Conservation (phyloP, 768 basidiomycete species). For the Solioccasus polychromus region DNA sequence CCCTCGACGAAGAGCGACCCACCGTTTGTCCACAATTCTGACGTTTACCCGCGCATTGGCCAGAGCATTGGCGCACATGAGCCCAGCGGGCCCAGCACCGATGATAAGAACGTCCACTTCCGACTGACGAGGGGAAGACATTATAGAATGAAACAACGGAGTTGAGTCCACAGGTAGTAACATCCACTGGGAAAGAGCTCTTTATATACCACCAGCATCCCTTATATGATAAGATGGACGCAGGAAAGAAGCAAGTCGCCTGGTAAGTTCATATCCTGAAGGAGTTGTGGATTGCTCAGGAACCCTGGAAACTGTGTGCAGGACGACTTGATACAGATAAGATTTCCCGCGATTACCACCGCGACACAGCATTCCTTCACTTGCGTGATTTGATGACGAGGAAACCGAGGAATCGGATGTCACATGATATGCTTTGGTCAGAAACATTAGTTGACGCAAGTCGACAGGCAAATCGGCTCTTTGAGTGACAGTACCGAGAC, state of each 20-base stretch:
- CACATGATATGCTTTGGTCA: too few relatives aligned
- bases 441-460: background rate
- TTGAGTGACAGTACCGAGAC: background rate
- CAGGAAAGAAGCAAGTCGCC: background rate
- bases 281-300: background rate
- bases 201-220: slow-evolving; percentile 1
- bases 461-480: background rate
- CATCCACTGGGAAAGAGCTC: background rate
- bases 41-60: slow-evolving; percentile 36
- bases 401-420: too few relatives aligned
- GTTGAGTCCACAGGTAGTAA: background rate
- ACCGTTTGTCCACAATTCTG: slow-evolving; percentile 41
- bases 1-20: background rate
- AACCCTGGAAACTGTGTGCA: background rate
- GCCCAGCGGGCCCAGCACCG: slow-evolving; percentile 43
- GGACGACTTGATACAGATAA: background rate
- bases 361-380: background rate
- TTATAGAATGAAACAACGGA: slow-evolving; percentile 2
- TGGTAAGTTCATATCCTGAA: background rate
- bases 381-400: background rate
- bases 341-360: slow-evolving; percentile 3
- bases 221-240: background rate
- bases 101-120: slow-evolving; percentile 41
- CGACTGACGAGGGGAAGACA: slow-evolving; percentile 20
- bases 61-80: slow-evolving; percentile 43